Conservation (phyloP, 495 filamentous ascomycete species). For the Rostrohypoxylon terebratum region DNA sequence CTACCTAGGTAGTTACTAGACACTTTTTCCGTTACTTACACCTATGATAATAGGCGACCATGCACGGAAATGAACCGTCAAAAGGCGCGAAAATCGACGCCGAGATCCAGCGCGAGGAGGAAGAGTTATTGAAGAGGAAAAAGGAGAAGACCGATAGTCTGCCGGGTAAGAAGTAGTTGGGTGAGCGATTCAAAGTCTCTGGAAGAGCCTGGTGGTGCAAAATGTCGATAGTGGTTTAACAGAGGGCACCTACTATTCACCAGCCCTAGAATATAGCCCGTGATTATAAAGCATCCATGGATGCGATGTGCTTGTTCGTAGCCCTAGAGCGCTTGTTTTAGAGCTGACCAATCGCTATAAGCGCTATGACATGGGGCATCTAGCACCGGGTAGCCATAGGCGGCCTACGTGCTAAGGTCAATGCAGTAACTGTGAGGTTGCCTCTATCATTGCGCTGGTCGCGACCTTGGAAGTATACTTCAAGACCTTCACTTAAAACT, state of each 20-base stretch:
- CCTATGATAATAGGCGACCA: conserved; percentile 64
- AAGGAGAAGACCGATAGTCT: conserved; percentile 51
- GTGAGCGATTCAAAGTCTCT: neutral
- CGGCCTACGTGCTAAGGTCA: neutral
- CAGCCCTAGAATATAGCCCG: too few species aligned
- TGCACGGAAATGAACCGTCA: conserved; percentile 77
- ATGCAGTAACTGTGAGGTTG: neutral
- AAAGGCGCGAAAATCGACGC: conserved; percentile 78
- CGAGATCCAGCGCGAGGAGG: conserved; percentile 75
- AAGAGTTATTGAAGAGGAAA: conserved; percentile 73
- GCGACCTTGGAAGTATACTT: neutral
- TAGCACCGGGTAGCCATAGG: too few species aligned
- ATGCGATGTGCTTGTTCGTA: neutral
- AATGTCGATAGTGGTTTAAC: neutral
- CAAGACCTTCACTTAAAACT: too few species aligned
- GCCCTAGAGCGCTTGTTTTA: neutral
- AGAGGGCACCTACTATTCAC: too few species aligned
- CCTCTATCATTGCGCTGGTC: neutral
- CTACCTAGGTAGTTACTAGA: neutral
- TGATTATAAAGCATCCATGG: too few species aligned
- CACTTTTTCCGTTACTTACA: conserved; percentile 7
- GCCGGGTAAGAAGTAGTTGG: conserved; percentile 36
- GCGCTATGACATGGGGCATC: too few species aligned
- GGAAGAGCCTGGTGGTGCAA: neutral
- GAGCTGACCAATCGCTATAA: too few species aligned